Evolutionary conservation across 257 asterid species (phyloP).

Genomic region (Solanum clarkiae): DNA sequence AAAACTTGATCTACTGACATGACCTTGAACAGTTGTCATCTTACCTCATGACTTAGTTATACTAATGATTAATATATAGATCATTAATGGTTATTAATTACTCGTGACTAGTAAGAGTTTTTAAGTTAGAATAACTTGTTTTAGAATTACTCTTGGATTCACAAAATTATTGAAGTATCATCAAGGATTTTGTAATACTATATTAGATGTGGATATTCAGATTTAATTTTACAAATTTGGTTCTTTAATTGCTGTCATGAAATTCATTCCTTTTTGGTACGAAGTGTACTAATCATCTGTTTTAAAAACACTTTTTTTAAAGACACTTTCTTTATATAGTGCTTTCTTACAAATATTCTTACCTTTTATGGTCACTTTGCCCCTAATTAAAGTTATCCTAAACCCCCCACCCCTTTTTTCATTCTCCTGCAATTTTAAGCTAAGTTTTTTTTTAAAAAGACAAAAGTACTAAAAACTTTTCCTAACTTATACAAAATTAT

Average conservation of each 20-base stretch:
- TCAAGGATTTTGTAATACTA: neutral
- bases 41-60: too few species aligned
- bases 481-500: too few species aligned
- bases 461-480: too few species aligned
- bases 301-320: neutral
- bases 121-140: too few species aligned
- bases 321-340: neutral
- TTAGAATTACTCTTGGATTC: neutral
- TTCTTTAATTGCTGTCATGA: neutral
- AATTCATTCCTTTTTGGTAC: neutral
- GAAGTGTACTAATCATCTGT: neutral
- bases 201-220: neutral
- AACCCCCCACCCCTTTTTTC: neutral
- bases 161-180: neutral
- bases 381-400: neutral
- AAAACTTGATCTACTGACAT: too few species aligned
- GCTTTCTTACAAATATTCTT: neutral
- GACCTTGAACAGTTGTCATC: too few species aligned
- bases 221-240: too few species aligned
- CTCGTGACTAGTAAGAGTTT: too few species aligned
- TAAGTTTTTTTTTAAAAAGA: too few species aligned
- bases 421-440: neutral
- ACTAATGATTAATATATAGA: too few species aligned
- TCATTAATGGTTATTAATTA: too few species aligned
- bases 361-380: neutral